phyloP scores from a whole-genome alignment of 306 rosid species.

The Sindora glabra region DNA sequence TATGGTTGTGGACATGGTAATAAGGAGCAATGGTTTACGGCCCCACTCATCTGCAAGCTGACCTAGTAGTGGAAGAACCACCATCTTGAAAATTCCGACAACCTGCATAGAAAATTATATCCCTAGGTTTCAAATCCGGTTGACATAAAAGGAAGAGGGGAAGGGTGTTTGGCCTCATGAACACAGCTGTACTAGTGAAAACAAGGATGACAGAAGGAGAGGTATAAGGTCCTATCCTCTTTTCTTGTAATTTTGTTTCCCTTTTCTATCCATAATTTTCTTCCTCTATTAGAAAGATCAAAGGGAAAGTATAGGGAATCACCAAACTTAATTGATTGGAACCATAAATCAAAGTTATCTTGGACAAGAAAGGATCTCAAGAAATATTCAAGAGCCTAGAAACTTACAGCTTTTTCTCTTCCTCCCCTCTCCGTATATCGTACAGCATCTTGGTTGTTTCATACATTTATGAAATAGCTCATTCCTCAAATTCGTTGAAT shows the following conservation, averaged over 20 bases:
- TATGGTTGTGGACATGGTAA: slow-evolving; percentile 53
- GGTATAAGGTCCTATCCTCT: no score
- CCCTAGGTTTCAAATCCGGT: not conserved
- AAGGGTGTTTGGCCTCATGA: no score
- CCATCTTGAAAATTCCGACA: slow-evolving; percentile 76
- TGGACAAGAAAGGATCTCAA: not conserved
- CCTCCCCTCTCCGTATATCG: not conserved
- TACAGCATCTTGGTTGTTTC: not conserved
- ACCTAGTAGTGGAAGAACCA: slow-evolving; percentile 69
- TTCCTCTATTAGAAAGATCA: no score
- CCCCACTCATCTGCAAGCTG: slow-evolving; percentile 85
- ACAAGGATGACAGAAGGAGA: no score
- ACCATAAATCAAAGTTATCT: not conserved
- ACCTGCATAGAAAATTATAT: slow-evolving; percentile 25
- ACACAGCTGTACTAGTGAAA: no score
- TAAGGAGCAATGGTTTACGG: slow-evolving; percentile 65
- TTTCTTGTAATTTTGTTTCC: no score
- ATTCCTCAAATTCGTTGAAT: no score
- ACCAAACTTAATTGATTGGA: not conserved
- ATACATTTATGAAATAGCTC: not conserved
- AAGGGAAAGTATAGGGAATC: not conserved
- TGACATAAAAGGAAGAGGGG: not conserved
- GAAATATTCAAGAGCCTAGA: not conserved
- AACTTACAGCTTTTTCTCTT: not conserved
- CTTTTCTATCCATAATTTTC: no score